phyloP scores from a whole-genome alignment of 1,284 basidiomycete genomes.

The Schizophyllum commune region DNA sequence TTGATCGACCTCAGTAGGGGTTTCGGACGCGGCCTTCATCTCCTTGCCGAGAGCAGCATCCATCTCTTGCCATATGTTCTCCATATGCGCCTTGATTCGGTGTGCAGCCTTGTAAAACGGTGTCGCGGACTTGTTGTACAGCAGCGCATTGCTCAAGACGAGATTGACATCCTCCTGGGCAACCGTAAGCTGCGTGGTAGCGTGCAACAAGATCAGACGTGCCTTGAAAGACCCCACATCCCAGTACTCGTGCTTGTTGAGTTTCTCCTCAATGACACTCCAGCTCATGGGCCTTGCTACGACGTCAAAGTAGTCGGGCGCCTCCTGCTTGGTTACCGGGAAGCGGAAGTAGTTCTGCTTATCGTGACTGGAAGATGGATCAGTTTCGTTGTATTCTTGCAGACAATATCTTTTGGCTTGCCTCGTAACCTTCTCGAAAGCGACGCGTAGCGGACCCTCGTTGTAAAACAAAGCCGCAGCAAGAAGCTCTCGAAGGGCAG shows the following conservation, averaged over 20 bases:
- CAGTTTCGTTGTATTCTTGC: conserved; percentile 1
- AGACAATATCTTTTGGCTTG: conserved; percentile 37
- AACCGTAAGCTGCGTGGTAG: neutral
- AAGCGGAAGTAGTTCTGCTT: conserved; percentile 68
- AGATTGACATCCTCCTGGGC: conserved; percentile 73
- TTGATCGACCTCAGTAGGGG: neutral
- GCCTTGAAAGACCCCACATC: conserved; percentile 75
- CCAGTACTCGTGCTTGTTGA: conserved; percentile 76
- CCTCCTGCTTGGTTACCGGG: conserved; percentile 73
- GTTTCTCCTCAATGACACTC: conserved; percentile 70
- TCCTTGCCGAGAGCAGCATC: conserved; percentile 4
- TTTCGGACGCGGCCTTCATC: neutral
- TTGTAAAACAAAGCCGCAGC: conserved; percentile 62
- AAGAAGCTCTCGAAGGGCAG: conserved; percentile 65
- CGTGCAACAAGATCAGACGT: conserved; percentile 9
- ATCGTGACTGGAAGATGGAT: conserved; percentile 52
- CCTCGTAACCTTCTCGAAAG: conserved; percentile 61
- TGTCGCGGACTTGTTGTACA: conserved; percentile 79
- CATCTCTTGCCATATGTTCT: conserved; percentile 56
- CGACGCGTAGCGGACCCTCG: conserved; percentile 50
- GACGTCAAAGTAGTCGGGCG: conserved; percentile 90
- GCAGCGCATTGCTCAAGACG: conserved; percentile 80
- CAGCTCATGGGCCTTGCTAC: conserved; percentile 89
- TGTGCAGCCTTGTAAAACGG: conserved; percentile 68
- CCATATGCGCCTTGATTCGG: conserved; percentile 55